phyloP scores from a whole-genome alignment of 139 green algal genomes.

The Ettlia oleoabundans region DNA sequence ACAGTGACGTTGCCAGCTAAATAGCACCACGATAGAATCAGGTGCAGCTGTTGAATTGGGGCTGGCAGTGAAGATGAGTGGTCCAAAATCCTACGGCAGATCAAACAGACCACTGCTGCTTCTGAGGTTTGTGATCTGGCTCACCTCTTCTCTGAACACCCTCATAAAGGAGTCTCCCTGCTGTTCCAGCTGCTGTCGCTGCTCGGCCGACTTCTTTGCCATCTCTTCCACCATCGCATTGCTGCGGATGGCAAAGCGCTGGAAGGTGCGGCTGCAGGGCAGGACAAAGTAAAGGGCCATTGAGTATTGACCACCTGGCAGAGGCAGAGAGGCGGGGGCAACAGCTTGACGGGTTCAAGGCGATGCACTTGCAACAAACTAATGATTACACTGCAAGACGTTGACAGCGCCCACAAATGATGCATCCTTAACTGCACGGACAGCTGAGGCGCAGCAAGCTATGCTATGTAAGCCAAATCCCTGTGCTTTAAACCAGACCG shows the following conservation, averaged over 20 bases:
- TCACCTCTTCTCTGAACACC: slow-evolving; percentile 58
- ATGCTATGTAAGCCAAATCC: too few species aligned
- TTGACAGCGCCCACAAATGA: too few species aligned
- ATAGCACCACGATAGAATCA: too few species aligned
- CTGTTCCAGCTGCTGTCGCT: slow-evolving; percentile 20
- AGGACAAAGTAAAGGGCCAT: neutral
- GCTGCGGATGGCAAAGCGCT: slow-evolving; percentile 73
- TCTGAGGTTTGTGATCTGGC: neutral
- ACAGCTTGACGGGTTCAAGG: too few species aligned
- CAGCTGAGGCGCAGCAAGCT: too few species aligned
- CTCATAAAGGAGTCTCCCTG: slow-evolving; percentile 48
- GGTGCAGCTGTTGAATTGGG: neutral
- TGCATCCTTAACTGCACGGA: too few species aligned
- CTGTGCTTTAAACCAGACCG: too few species aligned
- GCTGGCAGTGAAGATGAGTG: neutral
- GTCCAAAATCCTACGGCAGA: neutral
- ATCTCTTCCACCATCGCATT: slow-evolving; percentile 55
- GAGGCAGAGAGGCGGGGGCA: neutral
- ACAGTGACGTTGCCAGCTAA: too few species aligned
- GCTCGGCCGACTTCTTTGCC: slow-evolving; percentile 55
- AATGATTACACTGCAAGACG: too few species aligned
- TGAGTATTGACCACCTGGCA: too few species aligned
- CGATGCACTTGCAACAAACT: too few species aligned
- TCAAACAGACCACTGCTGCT: neutral
- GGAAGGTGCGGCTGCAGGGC: slow-evolving; percentile 63